Base-by-base conservation (phyloP, 768 basidiomycete species). In the Hericium alpestre region DNA sequence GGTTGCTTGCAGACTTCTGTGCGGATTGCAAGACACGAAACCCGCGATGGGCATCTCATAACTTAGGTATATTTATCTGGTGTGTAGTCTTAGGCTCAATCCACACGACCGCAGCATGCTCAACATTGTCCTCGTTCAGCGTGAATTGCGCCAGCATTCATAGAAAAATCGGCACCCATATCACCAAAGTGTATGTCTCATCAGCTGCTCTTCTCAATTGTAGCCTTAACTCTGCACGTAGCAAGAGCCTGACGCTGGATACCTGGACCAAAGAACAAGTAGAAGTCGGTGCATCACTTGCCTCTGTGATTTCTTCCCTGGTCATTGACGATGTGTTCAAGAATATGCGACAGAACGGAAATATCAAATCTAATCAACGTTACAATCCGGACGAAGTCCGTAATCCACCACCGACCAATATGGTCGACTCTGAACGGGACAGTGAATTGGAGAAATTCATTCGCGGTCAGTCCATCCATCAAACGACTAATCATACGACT, bases 361-460 rank as follows among this genome's bases (percentile, higher is more conserved):
- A 97, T 65, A 57, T 79, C 56, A 87, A 83, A 63, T 89, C 89
- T 3, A 97, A 97, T 63, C 71, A 76, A 0, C 72, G 80, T 12
- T 90, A 84, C 67, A 94, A 94, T 65, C 88, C 93, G 2, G 83
- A 95, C 66, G 92, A 95, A 68, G 65, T 76, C 23, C 79, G 84
- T 10, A 70, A 94, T 65, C 93, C 91, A 4, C 91, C 91, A 0
- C 91, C 92, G 0, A 79, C 90, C 3, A 86, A 86, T 61, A 74
- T 86, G 65, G 80, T 86, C 41, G 90, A 91, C 53, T 75, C 78
- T 1, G 88, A 89, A 64, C 78, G 93, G 32, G 92, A 95, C 66
- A 86, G 87, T 50, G 93, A 97, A 59, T 79, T 97, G 47, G 94
- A 97, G 69, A 84, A 82, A 65, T 96, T 83, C 72, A 93, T 97